Percentiles rank a stretch among this genome's conserved stretches.
Evolutionary conservation across 805 yeast species (phyloP).

Genomic region (Jamesozyma hellenica): DNA sequence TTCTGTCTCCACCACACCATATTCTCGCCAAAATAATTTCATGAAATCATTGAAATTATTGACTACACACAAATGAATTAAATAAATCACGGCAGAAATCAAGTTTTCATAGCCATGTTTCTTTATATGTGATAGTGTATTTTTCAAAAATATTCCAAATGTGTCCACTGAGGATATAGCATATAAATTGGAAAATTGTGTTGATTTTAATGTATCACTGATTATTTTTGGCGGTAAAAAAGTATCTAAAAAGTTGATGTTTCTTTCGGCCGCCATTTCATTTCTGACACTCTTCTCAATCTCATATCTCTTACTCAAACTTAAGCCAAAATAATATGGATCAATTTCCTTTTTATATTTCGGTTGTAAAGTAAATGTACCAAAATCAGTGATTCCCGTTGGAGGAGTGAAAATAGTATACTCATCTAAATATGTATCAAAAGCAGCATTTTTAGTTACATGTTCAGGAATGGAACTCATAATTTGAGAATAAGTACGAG

Average conservation of each 20-base stretch:
- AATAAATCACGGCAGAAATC: conserved; percentile 49
- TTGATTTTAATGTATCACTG: conserved; percentile 26
- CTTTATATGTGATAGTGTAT: conserved; percentile 34
- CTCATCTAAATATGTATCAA: conserved; percentile 50
- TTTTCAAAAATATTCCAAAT: conserved; percentile 46
- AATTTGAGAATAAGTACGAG: conserved; percentile 61
- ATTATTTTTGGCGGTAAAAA: conserved; percentile 45
- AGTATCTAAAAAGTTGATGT: conserved; percentile 36
- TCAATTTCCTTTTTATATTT: conserved; percentile 48
- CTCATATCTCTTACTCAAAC: conserved; percentile 73
- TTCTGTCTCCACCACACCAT: conserved; percentile 32
- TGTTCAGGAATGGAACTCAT: conserved; percentile 66
- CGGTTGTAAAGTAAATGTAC: conserved; percentile 58
- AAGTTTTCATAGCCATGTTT: conserved; percentile 44
- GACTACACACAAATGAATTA: conserved; percentile 53
- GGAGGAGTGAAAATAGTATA: conserved; percentile 59
- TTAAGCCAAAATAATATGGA: conserved; percentile 73
- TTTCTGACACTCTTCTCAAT: conserved; percentile 58
- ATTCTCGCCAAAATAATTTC: conserved; percentile 30
- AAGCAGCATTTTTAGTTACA: conserved; percentile 57
- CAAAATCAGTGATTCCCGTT: conserved; percentile 44
- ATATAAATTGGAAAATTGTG: conserved; percentile 37
- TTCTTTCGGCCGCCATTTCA: conserved; percentile 33
- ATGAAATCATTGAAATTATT: conserved; percentile 33
- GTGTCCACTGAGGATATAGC: conserved; percentile 42